phyloP scores from a whole-genome alignment of 176 grass and related monocot species.

The Coix lacrymajobi region DNA sequence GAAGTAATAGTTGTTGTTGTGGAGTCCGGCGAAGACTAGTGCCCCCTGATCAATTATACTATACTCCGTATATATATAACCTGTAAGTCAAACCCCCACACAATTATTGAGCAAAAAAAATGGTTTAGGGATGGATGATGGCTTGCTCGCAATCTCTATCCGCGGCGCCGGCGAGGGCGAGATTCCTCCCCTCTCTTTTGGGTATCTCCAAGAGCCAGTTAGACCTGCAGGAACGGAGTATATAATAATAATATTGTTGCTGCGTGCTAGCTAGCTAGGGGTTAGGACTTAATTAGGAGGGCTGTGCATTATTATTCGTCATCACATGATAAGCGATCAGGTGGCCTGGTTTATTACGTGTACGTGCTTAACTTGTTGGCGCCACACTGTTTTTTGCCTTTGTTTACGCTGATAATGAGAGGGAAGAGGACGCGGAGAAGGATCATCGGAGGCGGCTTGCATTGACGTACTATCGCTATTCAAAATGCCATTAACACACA shows the following conservation, averaged over 20 bases:
- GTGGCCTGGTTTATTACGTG: neutral
- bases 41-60: neutral
- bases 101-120: slow-evolving; percentile 43
- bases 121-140: neutral
- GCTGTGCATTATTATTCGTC: neutral
- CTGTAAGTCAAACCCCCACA: slow-evolving; percentile 16
- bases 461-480: no score
- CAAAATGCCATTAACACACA: no score
- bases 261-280: no score
- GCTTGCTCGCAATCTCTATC: slow-evolving; percentile 34
- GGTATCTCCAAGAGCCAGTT: slow-evolving; percentile 42
- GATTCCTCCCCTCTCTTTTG: slow-evolving; percentile 28
- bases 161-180: slow-evolving; percentile 21
- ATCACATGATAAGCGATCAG: slow-evolving; percentile 16
- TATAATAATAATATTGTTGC: neutral
- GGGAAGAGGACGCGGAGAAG: neutral
- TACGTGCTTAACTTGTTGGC: no score
- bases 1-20: neutral
- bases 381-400: neutral
- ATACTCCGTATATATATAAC: neutral
- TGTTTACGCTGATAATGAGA: slow-evolving; percentile 29
- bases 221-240: slow-evolving; percentile 6
- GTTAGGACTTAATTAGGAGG: no score
- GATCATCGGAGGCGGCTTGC: neutral
- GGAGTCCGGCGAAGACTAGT: neutral